A percentile compares a stretch with the other conserved stretches of the same genome.
Conservation (phyloP, 345 rosid species). For the Camelina hispida region DNA sequence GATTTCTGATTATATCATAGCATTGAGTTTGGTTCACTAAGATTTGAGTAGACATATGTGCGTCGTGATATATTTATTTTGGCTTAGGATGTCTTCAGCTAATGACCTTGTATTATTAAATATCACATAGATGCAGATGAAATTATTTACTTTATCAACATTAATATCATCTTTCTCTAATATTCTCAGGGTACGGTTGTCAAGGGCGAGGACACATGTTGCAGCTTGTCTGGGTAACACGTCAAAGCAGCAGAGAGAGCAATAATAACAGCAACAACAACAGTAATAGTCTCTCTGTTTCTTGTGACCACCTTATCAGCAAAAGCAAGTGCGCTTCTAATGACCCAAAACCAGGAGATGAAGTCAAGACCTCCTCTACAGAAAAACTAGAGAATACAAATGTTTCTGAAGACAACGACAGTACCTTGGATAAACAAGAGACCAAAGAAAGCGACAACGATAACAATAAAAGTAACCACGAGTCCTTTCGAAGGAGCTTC, state of each 20-base stretch:
- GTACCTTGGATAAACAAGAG: conserved; percentile 52
- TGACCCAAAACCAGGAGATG: conserved; percentile 34
- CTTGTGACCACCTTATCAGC: conserved; percentile 41
- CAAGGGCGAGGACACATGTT: conserved; percentile 77
- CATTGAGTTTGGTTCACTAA: conserved; percentile 14
- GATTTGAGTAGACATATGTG: conserved; percentile 10
- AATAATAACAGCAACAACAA: conserved; percentile 19
- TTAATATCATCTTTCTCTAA: conserved; percentile 2
- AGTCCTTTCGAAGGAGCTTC: conserved; percentile 46
- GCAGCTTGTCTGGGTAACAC: conserved; percentile 70
- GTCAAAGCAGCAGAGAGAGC: conserved; percentile 43
- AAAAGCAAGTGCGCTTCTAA: conserved; percentile 43
- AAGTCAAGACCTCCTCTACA: conserved; percentile 33
- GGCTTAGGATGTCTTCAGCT: conserved; percentile 19
- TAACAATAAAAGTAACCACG: conserved; percentile 32
- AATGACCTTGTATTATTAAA: conserved; percentile 6
- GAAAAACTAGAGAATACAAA: conserved; percentile 44
- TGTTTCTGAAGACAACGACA: conserved; percentile 49
- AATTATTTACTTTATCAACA: conserved; percentile 8
- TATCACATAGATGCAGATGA: conserved; percentile 14
- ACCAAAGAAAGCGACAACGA: conserved; percentile 28
- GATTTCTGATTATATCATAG: neutral
- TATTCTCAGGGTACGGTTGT: conserved; percentile 70
- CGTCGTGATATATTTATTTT: neutral
- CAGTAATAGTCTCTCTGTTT: conserved; percentile 26